Evolutionary conservation across 495 filamentous ascomycete species (phyloP), one percentile per base, ranked within the genome.

Genomic region (Penicillium daleae): DNA sequence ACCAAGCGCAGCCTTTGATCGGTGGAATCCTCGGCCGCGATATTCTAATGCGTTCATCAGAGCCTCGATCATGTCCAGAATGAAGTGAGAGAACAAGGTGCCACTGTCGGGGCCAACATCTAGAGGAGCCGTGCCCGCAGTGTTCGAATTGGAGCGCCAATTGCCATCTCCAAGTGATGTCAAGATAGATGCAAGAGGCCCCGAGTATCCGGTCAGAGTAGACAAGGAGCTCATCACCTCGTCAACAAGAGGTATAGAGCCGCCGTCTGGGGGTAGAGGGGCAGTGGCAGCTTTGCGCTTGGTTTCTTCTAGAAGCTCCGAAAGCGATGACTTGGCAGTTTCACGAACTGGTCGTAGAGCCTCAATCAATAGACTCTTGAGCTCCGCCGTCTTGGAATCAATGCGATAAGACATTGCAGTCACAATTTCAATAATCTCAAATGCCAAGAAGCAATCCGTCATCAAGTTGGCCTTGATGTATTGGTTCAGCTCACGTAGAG

Each of bases 391-490:
- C 67, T 89, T 87, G 3, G 81, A 77, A 56, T 96, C 96, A 7
- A 99, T 81, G 50, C 89, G 87, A 63, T 89, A 87, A 13, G 91
- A 92, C 61, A 96, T 83, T 35, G 82, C 82, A 3, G 91, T 91
- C 44, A 99, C 90, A 61, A 97, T 91, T 66, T 96, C 94, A 48
- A 97, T 90, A 57, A 98, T 93, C 71, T 99, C 95, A 71, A 96
- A 99, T 4, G 92, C 93, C 26, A 99, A 84, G 72, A 90, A 99
- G 77, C 96, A 97, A 75, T 99, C 95, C 1, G 93, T 98, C 67
- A 86, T 87, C 42, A 97, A 80, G 70, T 97, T 92, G 32, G 84
- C 73, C 71, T 90, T 90, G 72, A 98, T 93, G 71, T 97, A 93
- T 37, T 85, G 82, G 73, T 98, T 97, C 26, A 99, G 81, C 65